phyloP scores from a whole-genome alignment of 2,329 filamentous ascomycete species.

The Pestalotiopsis fici region DNA sequence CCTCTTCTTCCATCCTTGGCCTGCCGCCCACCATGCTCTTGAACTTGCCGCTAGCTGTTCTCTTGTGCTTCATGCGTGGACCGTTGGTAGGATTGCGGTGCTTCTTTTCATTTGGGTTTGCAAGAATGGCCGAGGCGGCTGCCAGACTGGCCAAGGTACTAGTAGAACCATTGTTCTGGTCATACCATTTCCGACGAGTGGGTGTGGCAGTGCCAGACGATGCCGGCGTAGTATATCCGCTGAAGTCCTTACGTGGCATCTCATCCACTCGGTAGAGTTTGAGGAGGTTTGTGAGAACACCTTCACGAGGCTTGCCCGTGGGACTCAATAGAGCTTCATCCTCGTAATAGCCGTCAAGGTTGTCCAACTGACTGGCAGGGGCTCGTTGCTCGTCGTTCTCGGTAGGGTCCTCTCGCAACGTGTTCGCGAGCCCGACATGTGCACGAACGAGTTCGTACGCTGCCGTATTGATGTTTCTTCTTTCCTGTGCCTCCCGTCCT shows the following conservation, averaged over 20 bases:
- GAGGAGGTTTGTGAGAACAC: constrained; percentile 46
- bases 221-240: constrained; percentile 32
- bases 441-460: constrained; percentile 44
- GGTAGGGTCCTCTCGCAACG: not conserved
- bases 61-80: constrained; percentile 30
- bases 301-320: constrained; percentile 34
- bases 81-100: constrained; percentile 27
- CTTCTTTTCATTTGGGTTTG: constrained; percentile 18
- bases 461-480: constrained; percentile 32
- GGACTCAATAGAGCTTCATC: constrained; percentile 7
- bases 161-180: constrained; percentile 40
- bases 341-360: not conserved
- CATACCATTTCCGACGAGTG: constrained; percentile 48
- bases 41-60: constrained; percentile 35
- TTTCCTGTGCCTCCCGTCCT: constrained; percentile 19
- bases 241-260: constrained; percentile 13
- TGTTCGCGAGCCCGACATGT: constrained; percentile 34
- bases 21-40: constrained; percentile 31
- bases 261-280: constrained; percentile 43
- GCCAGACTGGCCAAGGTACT: constrained; percentile 49
- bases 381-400: not conserved
- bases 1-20: constrained; percentile 44
- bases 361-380: not conserved
- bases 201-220: constrained; percentile 44
- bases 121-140: constrained; percentile 39